These are phyloP conservation scores for Rhodotorula kratochvilovae DNA, from an alignment of 768 basidiomycete genomes.

Conservation along the genomic window DNA sequence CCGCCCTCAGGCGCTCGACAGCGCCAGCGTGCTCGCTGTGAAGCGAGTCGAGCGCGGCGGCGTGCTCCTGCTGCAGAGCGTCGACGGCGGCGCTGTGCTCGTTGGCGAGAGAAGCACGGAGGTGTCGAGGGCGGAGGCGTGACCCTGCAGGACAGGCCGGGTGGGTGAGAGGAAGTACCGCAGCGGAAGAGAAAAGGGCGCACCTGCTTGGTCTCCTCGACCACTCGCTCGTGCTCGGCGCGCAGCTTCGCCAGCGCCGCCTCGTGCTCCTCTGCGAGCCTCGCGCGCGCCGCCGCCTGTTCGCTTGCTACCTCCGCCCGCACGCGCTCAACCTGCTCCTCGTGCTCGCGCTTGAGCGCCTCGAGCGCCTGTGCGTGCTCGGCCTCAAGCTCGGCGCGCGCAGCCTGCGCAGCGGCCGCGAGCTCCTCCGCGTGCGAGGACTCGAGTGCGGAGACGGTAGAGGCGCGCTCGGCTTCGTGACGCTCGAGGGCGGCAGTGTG, in stretches of 20 bases:
- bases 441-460: conserved; percentile 45
- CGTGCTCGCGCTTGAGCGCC: background rate
- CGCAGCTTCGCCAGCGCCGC: background rate
- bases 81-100: background rate
- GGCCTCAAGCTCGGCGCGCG: background rate
- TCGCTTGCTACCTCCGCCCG: background rate
- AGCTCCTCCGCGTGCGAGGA: background rate
- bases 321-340: conserved; percentile 8
- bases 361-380: background rate
- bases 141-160: conserved; percentile 1
- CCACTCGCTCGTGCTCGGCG: background rate
- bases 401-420: background rate
- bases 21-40: conserved; percentile 10
- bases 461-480: conserved; percentile 5
- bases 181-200: background rate
- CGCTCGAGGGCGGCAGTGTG: background rate
- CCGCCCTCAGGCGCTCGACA: conserved; percentile 55
- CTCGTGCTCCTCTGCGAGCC: background rate
- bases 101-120: background rate
- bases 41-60: background rate
- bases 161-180: no score
- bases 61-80: conserved; percentile 47
- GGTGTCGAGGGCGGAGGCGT: conserved; percentile 5
- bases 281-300: no score
- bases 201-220: conserved; percentile 1